Conservation (phyloP, 1,284 basidiomycete genomes). For the Microbotryomycetes sp. region DNA sequence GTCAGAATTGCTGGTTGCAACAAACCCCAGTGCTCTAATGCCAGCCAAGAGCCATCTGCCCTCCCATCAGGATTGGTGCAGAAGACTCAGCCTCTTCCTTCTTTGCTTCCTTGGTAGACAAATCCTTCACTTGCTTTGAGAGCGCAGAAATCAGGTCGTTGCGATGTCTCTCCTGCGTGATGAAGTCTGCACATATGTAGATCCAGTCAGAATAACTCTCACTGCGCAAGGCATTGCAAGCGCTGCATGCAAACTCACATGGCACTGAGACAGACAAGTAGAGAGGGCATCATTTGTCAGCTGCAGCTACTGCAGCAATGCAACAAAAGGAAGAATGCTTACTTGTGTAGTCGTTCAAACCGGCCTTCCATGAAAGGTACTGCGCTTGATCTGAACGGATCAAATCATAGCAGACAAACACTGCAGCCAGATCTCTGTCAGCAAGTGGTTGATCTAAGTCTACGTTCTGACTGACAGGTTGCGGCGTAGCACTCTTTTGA, state of each 20-base stretch:
- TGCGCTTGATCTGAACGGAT: conserved; percentile 84
- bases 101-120: conserved; percentile 68
- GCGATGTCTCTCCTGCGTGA: conserved; percentile 21
- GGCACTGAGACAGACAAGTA: conserved; percentile 38
- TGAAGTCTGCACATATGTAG: conserved; percentile 21
- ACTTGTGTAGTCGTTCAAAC: conserved; percentile 84
- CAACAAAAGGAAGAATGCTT: conserved; percentile 70
- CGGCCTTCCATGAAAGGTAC: conserved; percentile 92
- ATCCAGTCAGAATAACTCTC: conserved; percentile 46
- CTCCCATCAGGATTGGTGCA: conserved; percentile 19
- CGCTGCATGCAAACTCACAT: conserved; percentile 58
- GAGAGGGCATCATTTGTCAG: not conserved
- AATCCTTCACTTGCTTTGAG: conserved; percentile 76
- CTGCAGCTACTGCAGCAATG: conserved; percentile 44
- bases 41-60: not conserved
- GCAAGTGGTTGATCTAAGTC: not conserved
- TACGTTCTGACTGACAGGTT: conserved; percentile 45
- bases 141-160: conserved; percentile 55
- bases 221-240: too few species aligned
- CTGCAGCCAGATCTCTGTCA: not conserved
- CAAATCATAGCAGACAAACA: conserved; percentile 62
- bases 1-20: too few species aligned
- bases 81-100: conserved; percentile 61
- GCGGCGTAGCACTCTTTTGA: conserved; percentile 97
- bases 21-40: too few species aligned